Conservation (phyloP, 345 rosid species). For the Dimocarpus longan region DNA sequence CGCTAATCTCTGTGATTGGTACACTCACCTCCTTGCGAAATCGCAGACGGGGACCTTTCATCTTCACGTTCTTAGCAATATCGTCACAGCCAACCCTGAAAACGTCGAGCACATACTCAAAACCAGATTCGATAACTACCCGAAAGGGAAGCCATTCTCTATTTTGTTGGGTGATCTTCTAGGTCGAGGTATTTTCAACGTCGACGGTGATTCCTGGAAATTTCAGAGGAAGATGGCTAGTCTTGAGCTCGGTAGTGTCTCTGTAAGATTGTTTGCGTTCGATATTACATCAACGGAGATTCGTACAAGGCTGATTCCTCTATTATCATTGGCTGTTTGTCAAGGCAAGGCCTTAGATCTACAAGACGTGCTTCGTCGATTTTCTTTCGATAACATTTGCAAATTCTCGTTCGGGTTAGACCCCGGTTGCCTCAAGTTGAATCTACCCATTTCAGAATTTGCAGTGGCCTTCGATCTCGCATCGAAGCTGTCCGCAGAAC, state of each 20-base stretch:
- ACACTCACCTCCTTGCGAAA: constrained; percentile 41
- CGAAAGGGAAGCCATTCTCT: constrained; percentile 67
- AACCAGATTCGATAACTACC: constrained; percentile 65
- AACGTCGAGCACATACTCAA: constrained; percentile 67
- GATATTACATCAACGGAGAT: constrained; percentile 49
- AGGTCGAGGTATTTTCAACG: constrained; percentile 74
- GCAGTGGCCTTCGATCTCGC: constrained; percentile 66
- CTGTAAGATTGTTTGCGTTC: constrained; percentile 46
- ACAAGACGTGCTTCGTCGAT: constrained; percentile 66
- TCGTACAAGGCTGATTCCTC: constrained; percentile 42
- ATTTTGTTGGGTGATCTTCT: constrained; percentile 63
- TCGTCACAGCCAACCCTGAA: constrained; percentile 55
- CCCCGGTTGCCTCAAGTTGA: constrained; percentile 52
- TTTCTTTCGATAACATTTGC: constrained; percentile 67
- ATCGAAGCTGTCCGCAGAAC: constrained; percentile 49
- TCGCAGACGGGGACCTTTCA: constrained; percentile 46
- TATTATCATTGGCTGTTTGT: constrained; percentile 31
- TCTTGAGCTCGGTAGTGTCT: constrained; percentile 57
- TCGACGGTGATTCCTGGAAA: constrained; percentile 68
- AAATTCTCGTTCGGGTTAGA: constrained; percentile 69
- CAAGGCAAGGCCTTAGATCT: constrained; percentile 36
- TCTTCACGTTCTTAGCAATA: constrained; percentile 49
- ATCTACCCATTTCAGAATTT: constrained; percentile 51
- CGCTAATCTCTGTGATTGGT: constrained; percentile 52
- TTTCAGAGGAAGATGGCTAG: constrained; percentile 70